phyloP scores from a whole-genome alignment of 108 stramenopile species.

The Mayamaea pseudoterrestris region DNA sequence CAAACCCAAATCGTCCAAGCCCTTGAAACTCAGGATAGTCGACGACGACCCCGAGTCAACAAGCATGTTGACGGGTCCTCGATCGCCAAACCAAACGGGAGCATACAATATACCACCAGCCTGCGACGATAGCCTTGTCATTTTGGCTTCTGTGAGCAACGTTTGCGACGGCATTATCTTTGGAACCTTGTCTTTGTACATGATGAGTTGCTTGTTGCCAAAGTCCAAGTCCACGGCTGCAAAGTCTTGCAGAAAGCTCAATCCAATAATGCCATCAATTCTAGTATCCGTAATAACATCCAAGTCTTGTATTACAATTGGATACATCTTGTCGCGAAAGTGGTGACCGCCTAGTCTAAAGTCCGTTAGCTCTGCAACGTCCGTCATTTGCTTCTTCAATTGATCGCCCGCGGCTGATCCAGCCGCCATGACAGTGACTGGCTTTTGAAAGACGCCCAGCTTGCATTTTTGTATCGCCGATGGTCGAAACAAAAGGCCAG shows the following conservation, averaged over 20 bases:
- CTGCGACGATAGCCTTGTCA: no score
- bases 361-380: conserved; percentile 36
- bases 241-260: conserved; percentile 58
- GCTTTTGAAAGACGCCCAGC: conserved; percentile 18
- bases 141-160: no score
- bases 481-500: conserved; percentile 55
- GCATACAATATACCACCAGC: conserved; percentile 52
- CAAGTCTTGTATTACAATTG: conserved; percentile 63
- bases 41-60: conserved; percentile 62
- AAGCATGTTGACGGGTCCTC: conserved; percentile 62
- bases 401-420: conserved; percentile 23
- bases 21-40: conserved; percentile 56
- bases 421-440: conserved; percentile 57
- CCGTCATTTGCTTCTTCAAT: no score
- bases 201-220: conserved; percentile 9
- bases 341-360: conserved; percentile 22
- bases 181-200: no score
- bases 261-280: conserved; percentile 74
- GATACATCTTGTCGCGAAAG: conserved; percentile 27
- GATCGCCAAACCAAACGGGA: conserved; percentile 36
- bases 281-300: conserved; percentile 43
- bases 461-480: conserved; percentile 28
- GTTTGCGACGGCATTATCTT: no score
- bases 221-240: conserved; percentile 48
- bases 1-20: conserved; percentile 37